These are phyloP conservation scores for Aspergillus fumigatiaffinis DNA, from an alignment of 2,329 filamentous ascomycete species.

Conservation along the genomic window DNA sequence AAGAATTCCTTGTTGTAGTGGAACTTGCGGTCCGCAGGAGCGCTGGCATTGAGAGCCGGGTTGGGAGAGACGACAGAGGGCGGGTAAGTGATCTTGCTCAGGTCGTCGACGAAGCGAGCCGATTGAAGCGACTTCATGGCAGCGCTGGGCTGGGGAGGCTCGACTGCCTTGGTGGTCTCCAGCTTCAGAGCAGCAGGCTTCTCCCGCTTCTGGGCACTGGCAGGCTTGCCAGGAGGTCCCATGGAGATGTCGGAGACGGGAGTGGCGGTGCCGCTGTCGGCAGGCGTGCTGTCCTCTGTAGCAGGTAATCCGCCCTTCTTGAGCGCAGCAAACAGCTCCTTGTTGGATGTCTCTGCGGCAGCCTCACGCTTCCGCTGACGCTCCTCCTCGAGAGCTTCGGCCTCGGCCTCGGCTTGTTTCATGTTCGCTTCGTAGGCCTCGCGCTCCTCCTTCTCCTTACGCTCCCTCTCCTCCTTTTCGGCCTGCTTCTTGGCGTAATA, in stretches of 20 bases:
- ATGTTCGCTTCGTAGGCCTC: conserved; percentile 45
- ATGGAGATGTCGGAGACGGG: conserved; percentile 45
- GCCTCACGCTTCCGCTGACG: conserved; percentile 40
- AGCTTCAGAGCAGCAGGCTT: conserved; percentile 91
- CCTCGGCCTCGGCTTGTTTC: conserved; percentile 47
- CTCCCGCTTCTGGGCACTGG: conserved; percentile 58
- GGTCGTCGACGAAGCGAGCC: conserved; percentile 78
- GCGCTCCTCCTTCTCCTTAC: conserved; percentile 44
- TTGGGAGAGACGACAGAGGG: conserved; percentile 82
- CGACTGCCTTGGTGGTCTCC: conserved; percentile 77
- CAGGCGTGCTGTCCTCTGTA: conserved; percentile 38
- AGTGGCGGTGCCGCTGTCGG: conserved; percentile 44
- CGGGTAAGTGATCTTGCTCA: conserved; percentile 77
- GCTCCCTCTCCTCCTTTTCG: conserved; percentile 56
- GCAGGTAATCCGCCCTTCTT: conserved; percentile 39
- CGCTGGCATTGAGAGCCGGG: conserved; percentile 74
- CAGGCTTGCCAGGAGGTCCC: conserved; percentile 51
- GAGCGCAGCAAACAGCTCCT: conserved; percentile 43
- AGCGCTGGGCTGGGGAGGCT: conserved; percentile 88
- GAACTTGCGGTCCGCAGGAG: conserved; percentile 73
- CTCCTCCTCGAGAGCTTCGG: conserved; percentile 45
- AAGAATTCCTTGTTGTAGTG: conserved; percentile 95
- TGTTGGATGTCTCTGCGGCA: conserved; percentile 30
- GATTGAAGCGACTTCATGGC: conserved; percentile 91
- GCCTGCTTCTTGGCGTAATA: conserved; percentile 71